These are phyloP conservation scores for Calycina herbarum DNA, from an alignment of 2,329 filamentous ascomycete genomes.

Conservation along the genomic window DNA sequence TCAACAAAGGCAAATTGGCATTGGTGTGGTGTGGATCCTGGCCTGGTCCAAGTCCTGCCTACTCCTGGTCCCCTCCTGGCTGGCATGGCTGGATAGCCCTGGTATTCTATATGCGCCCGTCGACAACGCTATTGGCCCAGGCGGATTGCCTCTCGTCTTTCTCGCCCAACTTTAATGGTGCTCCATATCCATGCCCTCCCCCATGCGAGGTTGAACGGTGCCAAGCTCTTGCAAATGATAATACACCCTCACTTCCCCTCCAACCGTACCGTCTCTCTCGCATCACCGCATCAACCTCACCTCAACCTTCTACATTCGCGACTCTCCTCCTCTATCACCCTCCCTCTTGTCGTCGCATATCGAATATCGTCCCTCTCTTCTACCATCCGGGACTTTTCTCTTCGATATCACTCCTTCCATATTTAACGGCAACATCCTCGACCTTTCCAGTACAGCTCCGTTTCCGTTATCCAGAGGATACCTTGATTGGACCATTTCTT, in stretches of 20 bases:
- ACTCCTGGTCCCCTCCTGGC: not conserved
- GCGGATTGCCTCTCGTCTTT: not conserved
- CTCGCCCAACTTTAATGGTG: conserved; percentile 10
- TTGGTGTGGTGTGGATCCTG: not conserved
- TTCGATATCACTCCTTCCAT: conserved; percentile 13
- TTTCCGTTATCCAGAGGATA: conserved; percentile 13
- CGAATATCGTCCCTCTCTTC: conserved; percentile 16
- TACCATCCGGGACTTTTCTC: conserved; percentile 18
- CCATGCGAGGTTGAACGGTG: conserved; percentile 4
- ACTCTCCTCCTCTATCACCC: conserved; percentile 14
- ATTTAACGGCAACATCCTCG: conserved; percentile 6
- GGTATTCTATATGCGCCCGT: not conserved
- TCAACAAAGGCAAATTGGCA: not conserved
- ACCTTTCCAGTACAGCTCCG: conserved; percentile 12
- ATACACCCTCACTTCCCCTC: not conserved
- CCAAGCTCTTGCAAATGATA: conserved; percentile 11
- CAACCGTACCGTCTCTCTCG: not conserved
- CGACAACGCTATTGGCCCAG: conserved; percentile 4
- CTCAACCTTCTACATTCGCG: conserved; percentile 14
- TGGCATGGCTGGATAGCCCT: not conserved
- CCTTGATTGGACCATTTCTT: conserved; percentile 21
- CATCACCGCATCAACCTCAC: conserved; percentile 19
- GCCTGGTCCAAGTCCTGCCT: not conserved
- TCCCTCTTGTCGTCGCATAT: conserved; percentile 23
- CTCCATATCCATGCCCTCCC: conserved; percentile 14